These are phyloP conservation scores for Carpinus fangiana DNA, from an alignment of 306 rosid species.

Conservation along the genomic window DNA sequence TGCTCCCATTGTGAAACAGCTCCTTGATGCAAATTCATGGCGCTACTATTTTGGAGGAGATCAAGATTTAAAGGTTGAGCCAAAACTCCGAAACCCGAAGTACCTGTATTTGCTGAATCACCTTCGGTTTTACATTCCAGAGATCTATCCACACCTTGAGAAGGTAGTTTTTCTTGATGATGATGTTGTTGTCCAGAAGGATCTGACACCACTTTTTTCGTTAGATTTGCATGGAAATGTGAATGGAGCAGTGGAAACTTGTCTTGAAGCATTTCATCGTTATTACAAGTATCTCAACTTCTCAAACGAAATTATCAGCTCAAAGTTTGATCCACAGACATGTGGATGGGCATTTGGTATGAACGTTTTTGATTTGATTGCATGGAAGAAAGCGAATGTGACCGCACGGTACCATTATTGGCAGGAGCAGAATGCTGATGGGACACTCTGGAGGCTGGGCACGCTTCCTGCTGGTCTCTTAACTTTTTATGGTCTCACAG, in stretches of 20 bases:
- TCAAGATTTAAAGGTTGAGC: slow-evolving; percentile 59
- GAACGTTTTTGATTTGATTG: slow-evolving; percentile 90
- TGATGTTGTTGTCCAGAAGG: slow-evolving; percentile 95
- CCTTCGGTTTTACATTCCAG: slow-evolving; percentile 94
- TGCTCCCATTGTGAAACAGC: slow-evolving; percentile 73
- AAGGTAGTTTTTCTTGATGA: slow-evolving; percentile 96
- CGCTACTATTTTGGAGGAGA: slow-evolving; percentile 67
- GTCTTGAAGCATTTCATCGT: slow-evolving; percentile 95
- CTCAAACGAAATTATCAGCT: slow-evolving; percentile 81
- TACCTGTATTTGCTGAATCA: slow-evolving; percentile 70
- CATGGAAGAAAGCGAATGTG: slow-evolving; percentile 88
- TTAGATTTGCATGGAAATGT: slow-evolving; percentile 94
- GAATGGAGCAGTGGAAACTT: slow-evolving; percentile 98
- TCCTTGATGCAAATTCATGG: slow-evolving; percentile 56
- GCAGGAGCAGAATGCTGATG: slow-evolving; percentile 86
- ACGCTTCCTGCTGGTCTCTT: slow-evolving; percentile 95
- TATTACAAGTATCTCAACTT: slow-evolving; percentile 93
- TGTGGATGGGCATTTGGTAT: slow-evolving; percentile 99
- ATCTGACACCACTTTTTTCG: slow-evolving; percentile 90
- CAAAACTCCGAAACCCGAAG: slow-evolving; percentile 71
- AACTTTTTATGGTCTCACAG: slow-evolving; percentile 88
- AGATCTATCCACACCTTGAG: slow-evolving; percentile 95
- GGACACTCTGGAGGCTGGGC: slow-evolving; percentile 90
- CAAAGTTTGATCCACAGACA: slow-evolving; percentile 93
- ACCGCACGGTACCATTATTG: slow-evolving; percentile 86